These are phyloP conservation scores for Candida railenensis DNA, from an alignment of 805 yeast species.

Conservation along the genomic window DNA sequence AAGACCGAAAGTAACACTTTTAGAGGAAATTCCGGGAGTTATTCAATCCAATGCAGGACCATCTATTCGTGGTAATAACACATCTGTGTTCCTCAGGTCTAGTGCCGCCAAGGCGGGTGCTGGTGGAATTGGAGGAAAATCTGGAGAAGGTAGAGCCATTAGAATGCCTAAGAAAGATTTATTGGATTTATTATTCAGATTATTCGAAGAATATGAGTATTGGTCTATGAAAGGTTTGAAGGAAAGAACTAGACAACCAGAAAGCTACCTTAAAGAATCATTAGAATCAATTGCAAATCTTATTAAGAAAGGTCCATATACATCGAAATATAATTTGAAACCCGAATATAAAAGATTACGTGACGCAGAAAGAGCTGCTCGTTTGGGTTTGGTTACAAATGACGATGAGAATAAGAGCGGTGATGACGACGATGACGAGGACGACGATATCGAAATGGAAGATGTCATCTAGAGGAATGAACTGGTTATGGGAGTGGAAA, in stretches of 20 bases:
- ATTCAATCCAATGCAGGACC: slow-evolving; percentile 85
- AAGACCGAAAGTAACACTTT: slow-evolving; percentile 64
- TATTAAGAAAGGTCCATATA: slow-evolving; percentile 94
- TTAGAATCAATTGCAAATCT: slow-evolving; percentile 85
- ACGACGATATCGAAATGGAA: slow-evolving; percentile 62
- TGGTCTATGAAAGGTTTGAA: slow-evolving; percentile 94
- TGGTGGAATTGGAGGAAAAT: not conserved
- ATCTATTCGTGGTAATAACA: slow-evolving; percentile 64
- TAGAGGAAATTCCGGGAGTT: slow-evolving; percentile 83
- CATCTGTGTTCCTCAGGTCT: slow-evolving; percentile 63
- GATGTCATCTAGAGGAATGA: slow-evolving; percentile 49
- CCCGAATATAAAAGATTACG: slow-evolving; percentile 83
- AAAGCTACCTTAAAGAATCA: slow-evolving; percentile 85
- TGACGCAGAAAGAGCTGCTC: slow-evolving; percentile 73
- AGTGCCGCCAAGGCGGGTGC: slow-evolving; percentile 43
- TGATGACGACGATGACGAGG: slow-evolving; percentile 67
- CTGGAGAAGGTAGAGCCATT: slow-evolving; percentile 78
- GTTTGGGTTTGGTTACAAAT: slow-evolving; percentile 50
- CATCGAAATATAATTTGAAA: slow-evolving; percentile 83
- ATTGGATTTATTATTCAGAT: slow-evolving; percentile 79
- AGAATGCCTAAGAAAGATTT: slow-evolving; percentile 93
- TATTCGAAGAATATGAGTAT: slow-evolving; percentile 93
- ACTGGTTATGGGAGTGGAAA: not conserved
- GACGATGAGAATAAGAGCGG: slow-evolving; percentile 41
- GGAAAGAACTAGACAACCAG: slow-evolving; percentile 95